Evolutionary conservation across 331 rosid species (phyloP).

Genomic region (Rosa hybrid): DNA sequence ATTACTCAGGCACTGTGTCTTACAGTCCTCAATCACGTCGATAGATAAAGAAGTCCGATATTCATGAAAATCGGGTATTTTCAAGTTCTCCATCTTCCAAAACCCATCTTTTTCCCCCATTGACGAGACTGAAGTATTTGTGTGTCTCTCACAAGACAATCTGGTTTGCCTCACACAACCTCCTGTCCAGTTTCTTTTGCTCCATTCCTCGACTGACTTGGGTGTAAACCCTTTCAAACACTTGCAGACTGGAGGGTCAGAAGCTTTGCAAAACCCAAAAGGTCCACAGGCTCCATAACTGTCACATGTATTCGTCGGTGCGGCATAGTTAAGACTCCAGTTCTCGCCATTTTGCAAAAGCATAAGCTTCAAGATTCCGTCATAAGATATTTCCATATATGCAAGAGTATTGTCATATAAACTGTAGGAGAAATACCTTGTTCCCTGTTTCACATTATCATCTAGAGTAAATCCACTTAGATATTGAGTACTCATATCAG

Average conservation of each 20-base stretch:
- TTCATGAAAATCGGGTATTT: constrained; percentile 24
- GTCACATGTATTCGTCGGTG: not conserved
- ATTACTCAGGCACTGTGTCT: constrained; percentile 4
- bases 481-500: not conserved
- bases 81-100: not conserved
- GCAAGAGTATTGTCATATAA: too few species aligned
- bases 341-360: not conserved
- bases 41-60: not conserved
- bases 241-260: constrained; percentile 5
- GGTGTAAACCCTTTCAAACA: constrained; percentile 26
- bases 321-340: not conserved
- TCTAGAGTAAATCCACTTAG: not conserved
- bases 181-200: constrained; percentile 19
- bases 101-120: constrained; percentile 10
- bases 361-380: not conserved
- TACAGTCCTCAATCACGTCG: not conserved
- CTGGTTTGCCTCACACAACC: constrained; percentile 18
- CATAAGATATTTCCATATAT: not conserved
- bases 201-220: constrained; percentile 23
- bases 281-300: constrained; percentile 27
- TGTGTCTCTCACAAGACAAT: constrained; percentile 9
- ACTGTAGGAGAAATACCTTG: not conserved
- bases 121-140: not conserved
- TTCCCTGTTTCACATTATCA: not conserved
- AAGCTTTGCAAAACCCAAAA: constrained; percentile 11